These are phyloP conservation scores for Eucalyptus sp. DNA, from an alignment of 345 rosid species.

Conservation along the genomic window DNA sequence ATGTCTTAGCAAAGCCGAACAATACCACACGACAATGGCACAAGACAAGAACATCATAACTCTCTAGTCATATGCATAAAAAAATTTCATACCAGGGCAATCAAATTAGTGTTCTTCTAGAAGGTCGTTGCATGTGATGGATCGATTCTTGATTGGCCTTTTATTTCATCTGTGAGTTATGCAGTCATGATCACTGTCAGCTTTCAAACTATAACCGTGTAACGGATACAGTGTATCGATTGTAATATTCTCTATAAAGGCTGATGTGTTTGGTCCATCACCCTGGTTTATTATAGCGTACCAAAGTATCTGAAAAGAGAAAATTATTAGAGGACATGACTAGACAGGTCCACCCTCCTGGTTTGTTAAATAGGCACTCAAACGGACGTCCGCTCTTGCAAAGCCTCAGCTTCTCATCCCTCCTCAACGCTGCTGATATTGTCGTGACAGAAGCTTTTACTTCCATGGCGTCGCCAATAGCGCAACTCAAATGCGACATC, in stretches of 20 bases:
- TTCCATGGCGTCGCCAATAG: conserved; percentile 1
- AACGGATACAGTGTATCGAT: neutral
- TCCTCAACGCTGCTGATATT: neutral
- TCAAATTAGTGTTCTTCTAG: neutral
- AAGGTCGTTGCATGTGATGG: neutral
- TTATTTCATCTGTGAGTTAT: no score
- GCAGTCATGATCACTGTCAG: no score
- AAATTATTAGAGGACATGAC: neutral
- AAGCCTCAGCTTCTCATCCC: neutral
- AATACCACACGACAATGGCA: neutral
- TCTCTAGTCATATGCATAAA: neutral
- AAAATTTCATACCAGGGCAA: neutral
- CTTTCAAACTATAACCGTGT: no score
- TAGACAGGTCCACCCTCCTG: neutral
- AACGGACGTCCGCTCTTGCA: neutral
- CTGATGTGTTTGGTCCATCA: neutral
- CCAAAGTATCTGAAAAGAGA: neutral
- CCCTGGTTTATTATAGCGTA: neutral
- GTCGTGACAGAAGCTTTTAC: neutral
- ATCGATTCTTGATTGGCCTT: neutral
- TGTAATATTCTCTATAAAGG: neutral
- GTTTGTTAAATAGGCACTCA: neutral
- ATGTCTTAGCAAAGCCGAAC: neutral
- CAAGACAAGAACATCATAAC: neutral
- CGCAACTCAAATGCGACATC: conserved; percentile 1